Percentiles rank a stretch among this genome's conserved stretches.
These are phyloP conservation scores for Annona squamosa DNA, from an alignment of 164 flowering plant species.

Conservation along the genomic window DNA sequence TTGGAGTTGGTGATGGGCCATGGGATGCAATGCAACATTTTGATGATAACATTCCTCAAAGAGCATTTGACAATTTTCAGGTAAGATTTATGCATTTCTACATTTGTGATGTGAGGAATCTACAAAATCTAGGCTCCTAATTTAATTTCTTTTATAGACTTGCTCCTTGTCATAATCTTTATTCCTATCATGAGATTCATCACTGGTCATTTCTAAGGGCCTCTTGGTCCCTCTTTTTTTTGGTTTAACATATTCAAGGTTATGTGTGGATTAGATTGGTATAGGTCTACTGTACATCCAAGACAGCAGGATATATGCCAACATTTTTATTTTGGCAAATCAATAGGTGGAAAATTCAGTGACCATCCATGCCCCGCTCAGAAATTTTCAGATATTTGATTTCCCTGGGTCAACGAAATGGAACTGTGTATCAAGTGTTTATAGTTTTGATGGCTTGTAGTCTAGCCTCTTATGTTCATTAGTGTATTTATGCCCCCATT, in stretches of 20 bases:
- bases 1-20: constrained; percentile 97
- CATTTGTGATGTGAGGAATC: background rate
- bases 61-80: constrained; percentile 87
- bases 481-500: too few relatives aligned
- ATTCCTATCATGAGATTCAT: background rate
- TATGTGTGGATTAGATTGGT: background rate
- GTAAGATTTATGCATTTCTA: constrained; percentile 19
- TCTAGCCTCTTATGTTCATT: too few relatives aligned
- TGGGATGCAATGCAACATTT: constrained; percentile 83
- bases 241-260: background rate
- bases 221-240: background rate
- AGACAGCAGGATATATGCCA: background rate
- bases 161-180: background rate
- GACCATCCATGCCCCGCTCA: too few relatives aligned
- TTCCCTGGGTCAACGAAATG: too few relatives aligned
- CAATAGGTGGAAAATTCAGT: background rate
- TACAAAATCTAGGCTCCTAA: background rate
- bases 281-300: background rate
- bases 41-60: constrained; percentile 77
- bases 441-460: too few relatives aligned
- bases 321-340: background rate
- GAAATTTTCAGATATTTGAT: too few relatives aligned
- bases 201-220: background rate
- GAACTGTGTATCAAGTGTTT: too few relatives aligned
- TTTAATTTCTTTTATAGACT: background rate